These are phyloP conservation scores for Phyllosticta citrichinensis DNA, from an alignment of 2,329 filamentous ascomycete genomes.

Conservation along the genomic window DNA sequence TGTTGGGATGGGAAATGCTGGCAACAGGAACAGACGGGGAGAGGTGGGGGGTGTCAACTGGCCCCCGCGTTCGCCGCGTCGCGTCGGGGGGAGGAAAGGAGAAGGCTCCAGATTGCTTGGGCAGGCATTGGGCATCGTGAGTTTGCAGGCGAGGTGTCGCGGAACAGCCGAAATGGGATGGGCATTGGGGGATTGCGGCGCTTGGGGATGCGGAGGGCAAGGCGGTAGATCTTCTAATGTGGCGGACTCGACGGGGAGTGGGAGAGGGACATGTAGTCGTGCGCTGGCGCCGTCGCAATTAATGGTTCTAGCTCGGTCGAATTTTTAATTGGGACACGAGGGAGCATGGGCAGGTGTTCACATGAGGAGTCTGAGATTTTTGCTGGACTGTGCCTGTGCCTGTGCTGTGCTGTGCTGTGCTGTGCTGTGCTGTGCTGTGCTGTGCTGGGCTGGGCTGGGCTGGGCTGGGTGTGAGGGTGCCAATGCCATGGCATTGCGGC, in stretches of 20 bases:
- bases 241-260: too few species aligned
- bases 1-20: background rate
- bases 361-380: background rate
- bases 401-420: background rate
- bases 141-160: background rate
- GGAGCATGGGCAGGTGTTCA: background rate
- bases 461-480: too few species aligned
- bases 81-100: background rate
- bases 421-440: too few species aligned
- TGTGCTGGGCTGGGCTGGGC: too few species aligned
- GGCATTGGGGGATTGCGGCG: too few species aligned
- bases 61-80: too few species aligned
- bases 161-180: background rate
- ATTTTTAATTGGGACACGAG: constrained; percentile 8
- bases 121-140: too few species aligned
- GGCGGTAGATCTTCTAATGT: background rate
- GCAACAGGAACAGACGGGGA: background rate
- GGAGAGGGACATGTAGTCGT: too few species aligned
- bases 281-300: too few species aligned
- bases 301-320: constrained; percentile 1
- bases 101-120: background rate
- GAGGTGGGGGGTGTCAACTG: background rate
- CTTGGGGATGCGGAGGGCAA: background rate
- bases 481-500: too few species aligned
- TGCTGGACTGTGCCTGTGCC: background rate